Percentiles rank a stretch among this genome's conserved stretches.
Conservation (phyloP, 306 rosid species). For the Castanospermum australe region DNA sequence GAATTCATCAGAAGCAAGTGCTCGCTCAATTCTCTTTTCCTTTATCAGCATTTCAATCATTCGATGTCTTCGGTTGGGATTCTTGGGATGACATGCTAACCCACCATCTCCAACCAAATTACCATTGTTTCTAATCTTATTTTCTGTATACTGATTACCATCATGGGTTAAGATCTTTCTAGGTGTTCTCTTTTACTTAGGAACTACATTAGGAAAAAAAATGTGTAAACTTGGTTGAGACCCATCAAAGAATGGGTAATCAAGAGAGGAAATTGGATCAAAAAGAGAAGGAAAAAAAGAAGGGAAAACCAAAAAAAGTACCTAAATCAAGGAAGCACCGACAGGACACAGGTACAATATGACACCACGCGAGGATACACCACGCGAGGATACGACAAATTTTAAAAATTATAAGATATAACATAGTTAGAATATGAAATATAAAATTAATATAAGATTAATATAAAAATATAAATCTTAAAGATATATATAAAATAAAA, state of each 20-base stretch:
- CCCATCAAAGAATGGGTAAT: neutral
- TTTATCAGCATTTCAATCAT: neutral
- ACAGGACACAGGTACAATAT: too few species aligned
- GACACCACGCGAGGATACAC: too few species aligned
- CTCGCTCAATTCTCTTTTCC: neutral
- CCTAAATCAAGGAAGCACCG: too few species aligned
- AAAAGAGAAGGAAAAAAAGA: too few species aligned
- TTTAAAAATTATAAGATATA: too few species aligned
- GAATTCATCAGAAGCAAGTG: neutral
- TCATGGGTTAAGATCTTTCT: neutral
- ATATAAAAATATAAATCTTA: too few species aligned
- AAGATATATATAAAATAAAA: too few species aligned
- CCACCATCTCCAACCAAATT: neutral
- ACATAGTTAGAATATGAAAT: too few species aligned
- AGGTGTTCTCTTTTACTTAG: neutral
- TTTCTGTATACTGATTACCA: neutral
- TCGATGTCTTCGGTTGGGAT: neutral
- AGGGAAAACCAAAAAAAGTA: too few species aligned
- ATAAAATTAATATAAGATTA: too few species aligned
- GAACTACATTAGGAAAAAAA: neutral
- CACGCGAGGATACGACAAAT: too few species aligned
- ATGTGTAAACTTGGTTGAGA: neutral
- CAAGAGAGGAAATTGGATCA: neutral
- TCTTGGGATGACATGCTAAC: neutral
- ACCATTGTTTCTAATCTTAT: neutral